Percentiles rank a stretch among this genome's conserved stretches.
Conservation (phyloP, 176 grass and related monocot species). For the Zoysia japonica region DNA sequence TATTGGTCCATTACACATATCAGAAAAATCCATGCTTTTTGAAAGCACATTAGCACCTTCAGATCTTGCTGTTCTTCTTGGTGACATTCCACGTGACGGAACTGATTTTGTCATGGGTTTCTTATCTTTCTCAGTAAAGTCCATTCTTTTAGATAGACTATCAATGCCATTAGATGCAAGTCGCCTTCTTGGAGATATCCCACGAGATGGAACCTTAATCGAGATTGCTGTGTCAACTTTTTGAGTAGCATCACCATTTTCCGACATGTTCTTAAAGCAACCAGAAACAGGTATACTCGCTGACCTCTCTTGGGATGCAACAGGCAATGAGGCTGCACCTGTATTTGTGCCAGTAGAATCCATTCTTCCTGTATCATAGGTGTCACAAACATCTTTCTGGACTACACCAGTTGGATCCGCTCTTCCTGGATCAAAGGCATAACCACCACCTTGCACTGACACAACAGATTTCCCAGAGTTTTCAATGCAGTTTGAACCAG, state of each 20-base stretch:
- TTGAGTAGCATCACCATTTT: slow-evolving; percentile 33
- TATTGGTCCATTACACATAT: slow-evolving; percentile 46
- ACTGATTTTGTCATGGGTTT: slow-evolving; percentile 28
- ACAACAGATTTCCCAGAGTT: slow-evolving; percentile 26
- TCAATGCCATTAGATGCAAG: slow-evolving; percentile 46
- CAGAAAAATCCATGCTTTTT: slow-evolving; percentile 60
- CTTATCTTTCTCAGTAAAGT: slow-evolving; percentile 52
- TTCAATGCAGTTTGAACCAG: slow-evolving; percentile 17
- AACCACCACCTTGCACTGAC: slow-evolving; percentile 20
- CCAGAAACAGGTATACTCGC: slow-evolving; percentile 30
- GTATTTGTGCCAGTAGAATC: slow-evolving; percentile 28
- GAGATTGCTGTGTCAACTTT: slow-evolving; percentile 34
- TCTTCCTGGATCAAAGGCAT: slow-evolving; percentile 38
- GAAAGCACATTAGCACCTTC: slow-evolving; percentile 43
- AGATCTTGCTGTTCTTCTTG: slow-evolving; percentile 51
- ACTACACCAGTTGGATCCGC: slow-evolving; percentile 23
- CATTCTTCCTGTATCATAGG: slow-evolving; percentile 37
- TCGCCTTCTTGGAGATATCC: slow-evolving; percentile 52
- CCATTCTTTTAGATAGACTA: slow-evolving; percentile 47
- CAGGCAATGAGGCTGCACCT: slow-evolving; percentile 34
- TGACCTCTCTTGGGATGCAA: slow-evolving; percentile 32
- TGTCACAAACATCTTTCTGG: slow-evolving; percentile 24
- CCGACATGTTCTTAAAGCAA: slow-evolving; percentile 22
- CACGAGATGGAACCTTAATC: slow-evolving; percentile 51
- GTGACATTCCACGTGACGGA: slow-evolving; percentile 52